Percentiles rank a stretch among this genome's conserved stretches.
These are phyloP conservation scores for Penicillium waksmanii DNA, from an alignment of 495 filamentous ascomycete species.

Conservation along the genomic window DNA sequence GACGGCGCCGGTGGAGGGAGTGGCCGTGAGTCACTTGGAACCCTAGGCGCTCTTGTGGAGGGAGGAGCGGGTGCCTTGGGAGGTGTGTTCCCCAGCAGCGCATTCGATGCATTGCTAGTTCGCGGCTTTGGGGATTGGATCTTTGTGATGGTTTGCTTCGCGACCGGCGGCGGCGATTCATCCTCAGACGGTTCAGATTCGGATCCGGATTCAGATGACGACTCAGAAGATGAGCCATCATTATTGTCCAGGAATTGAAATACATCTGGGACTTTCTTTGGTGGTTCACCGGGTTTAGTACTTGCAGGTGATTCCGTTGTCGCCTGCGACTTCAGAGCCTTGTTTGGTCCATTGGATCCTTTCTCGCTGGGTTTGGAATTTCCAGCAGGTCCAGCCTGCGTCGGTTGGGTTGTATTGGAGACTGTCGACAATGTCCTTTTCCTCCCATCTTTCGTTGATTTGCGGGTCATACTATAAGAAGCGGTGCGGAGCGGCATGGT, in stretches of 20 bases:
- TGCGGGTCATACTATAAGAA: constrained; percentile 31
- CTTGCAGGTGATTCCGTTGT: constrained; percentile 8
- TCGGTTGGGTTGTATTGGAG: constrained; percentile 26
- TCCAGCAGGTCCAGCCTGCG: constrained; percentile 29
- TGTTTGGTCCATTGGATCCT: constrained; percentile 21
- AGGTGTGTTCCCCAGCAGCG: constrained; percentile 18
- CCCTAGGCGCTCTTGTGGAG: constrained; percentile 13
- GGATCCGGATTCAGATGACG: neutral
- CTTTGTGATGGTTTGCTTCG: constrained; percentile 18
- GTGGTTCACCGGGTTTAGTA: constrained; percentile 21
- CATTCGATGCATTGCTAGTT: constrained; percentile 20
- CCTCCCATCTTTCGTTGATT: constrained; percentile 37
- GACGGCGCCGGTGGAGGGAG: constrained; percentile 28
- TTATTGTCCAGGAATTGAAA: constrained; percentile 47
- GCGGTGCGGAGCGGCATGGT: constrained; percentile 39
- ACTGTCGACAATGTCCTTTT: constrained; percentile 35
- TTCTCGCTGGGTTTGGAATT: constrained; percentile 22
- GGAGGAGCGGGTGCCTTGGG: constrained; percentile 12
- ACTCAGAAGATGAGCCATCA: constrained; percentile 26
- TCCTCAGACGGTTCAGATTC: neutral
- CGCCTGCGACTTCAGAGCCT: constrained; percentile 20
- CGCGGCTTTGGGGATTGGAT: constrained; percentile 30
- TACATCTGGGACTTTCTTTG: constrained; percentile 40
- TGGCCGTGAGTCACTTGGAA: constrained; percentile 24
- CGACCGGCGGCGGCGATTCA: constrained; percentile 14